Evolutionary conservation across 768 basidiomycete genomes (phyloP), one percentile per base, ranked within the genome.

Genomic region (Pleurotus salmoneostramineus): DNA sequence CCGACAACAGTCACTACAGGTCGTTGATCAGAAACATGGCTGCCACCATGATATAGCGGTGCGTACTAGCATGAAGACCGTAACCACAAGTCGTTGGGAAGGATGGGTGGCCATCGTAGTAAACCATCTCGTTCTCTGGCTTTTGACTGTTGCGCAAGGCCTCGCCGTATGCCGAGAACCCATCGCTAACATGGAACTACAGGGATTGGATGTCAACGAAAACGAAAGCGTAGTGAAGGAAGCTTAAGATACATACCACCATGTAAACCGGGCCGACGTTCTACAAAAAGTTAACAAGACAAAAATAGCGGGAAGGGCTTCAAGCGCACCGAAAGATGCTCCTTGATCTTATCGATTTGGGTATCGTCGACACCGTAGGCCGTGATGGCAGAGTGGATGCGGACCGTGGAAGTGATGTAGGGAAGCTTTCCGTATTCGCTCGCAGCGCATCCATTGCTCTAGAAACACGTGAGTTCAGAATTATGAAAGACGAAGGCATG

Each of bases 41-140:
- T 27, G 21, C 21, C 21, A 27, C 21, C 21, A 27, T 3, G 21
- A 27, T 27, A 27, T 27, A 27, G 21, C 21, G 21, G 21, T 27
- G 36, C 27, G 44, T 47, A 45, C 45, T 56, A 27, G 44, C 56
- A 32, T 56, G 56, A 21, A 45, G 45, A 3, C 56, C 56, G 32
- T 56, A 56, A 12, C 44, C 45, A 31, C 56, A 56, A 8, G 21
- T 57, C 42, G 56, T 11, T 34, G 44, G 44, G 44, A 45, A 45
- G 6, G 44, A 45, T 14, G 44, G 44, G 15, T 45, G 44, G 44
- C 44, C 44, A 45, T 45, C 44, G 44, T 45, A 45, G 15, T 45
- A 45, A 17, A 45, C n/a, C 44, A 45, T 45, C 15, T 45, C 12
- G 17, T 45, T 45, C 10, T 45, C 44, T 11, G 44, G 44, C 44